Base-by-base conservation (phyloP, 2,329 filamentous ascomycete species). In the Whalleya microplaca region DNA sequence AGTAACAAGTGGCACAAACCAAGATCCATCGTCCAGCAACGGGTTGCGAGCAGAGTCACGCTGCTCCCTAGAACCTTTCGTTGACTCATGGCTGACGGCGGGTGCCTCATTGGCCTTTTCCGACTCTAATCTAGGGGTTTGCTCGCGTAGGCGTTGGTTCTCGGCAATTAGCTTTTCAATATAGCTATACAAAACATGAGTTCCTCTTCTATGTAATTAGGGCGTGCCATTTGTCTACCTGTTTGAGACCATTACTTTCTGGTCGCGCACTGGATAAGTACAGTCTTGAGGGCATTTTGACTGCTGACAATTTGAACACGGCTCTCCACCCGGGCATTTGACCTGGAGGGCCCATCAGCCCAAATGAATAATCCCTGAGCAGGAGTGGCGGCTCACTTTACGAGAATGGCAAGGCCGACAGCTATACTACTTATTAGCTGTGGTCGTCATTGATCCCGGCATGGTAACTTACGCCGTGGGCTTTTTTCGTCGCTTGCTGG, bases 141-240 rank as follows among this genome's bases (percentile, higher is more conserved):
- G 59, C 12, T 58, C 16, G 23, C 64, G 69, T 7, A 74, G 68
- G 3, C 65, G 65, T 16, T 72, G 58, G 14, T 73, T 73, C 42
- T 74, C 72, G 0, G 67, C 69, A n/a, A 73, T 44, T 12, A 74
- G 64, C 20, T 72, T 68, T 32, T 74, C 71, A 20, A 74, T 65
- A 29, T 73, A 74, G 7, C 72, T 73, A 37, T 19, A 3, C 42
- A 27, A 23, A 43, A 29, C 2, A 27, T 29, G 21, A 41, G 32
- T 3, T 9, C 10, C n/a, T 18, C 16, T 9, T 21, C n/a, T n/a
- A n/a, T 21, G 44, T 16, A n/a, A 37, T 12, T 12, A 37, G 14
- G 3, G 10, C 9, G 4, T 37, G 32, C 32, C 29, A 32, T 21
- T 37, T 21, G 8, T 21, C 6, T 21, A 47, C 50, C 50, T 53